Evolutionary conservation across 768 basidiomycete species (phyloP), one percentile per base, ranked within the genome.

Genomic region (Leccinum fibrillosum): DNA sequence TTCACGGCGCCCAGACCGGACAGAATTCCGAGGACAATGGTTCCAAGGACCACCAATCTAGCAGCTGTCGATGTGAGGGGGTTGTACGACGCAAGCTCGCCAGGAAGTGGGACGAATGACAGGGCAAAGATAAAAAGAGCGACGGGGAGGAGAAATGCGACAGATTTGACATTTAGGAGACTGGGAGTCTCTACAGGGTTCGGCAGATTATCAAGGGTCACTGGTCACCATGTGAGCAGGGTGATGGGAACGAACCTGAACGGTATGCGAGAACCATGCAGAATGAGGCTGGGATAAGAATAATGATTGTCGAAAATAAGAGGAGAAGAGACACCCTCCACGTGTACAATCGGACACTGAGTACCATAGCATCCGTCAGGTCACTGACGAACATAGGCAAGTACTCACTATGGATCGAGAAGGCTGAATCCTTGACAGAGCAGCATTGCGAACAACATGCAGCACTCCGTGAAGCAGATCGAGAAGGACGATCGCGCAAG

Each of bases 1-100:
- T 80, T 84, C 50, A 89, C 77, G 3, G 89, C 86, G 61, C 90
- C 90, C 60, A 90, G 88, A 0, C 92, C 92, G 1, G 91, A 90
- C 5, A 94, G 77, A 3, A 86, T 67, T 5, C 92, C 92, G n/a
- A 94, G 84, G 56, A 92, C 81, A 30, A 86, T 77, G 0, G 87
- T 92, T 2, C 92, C 92, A 21, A 93, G 72, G 19, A 92, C 87
- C 19, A 88, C 82, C 13, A 92, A 78, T 11, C 90, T 82, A 2
- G 87, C 76, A 2, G 86, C 75, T 1, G 80, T 76, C 1, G 83
- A 74, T 9, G 80, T 80, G 25, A 80, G 73, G 2, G 75, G 66
- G 54, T 80, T 77, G 45, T 76, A 67, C 6, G 73, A 66, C 62
- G 65, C 59, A 5, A 83, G 68, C n/a, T 77, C 78, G 19, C 71